Evolutionary conservation across 2,329 filamentous ascomycete species (phyloP).

Genomic region (Furcasterigmium furcatum): DNA sequence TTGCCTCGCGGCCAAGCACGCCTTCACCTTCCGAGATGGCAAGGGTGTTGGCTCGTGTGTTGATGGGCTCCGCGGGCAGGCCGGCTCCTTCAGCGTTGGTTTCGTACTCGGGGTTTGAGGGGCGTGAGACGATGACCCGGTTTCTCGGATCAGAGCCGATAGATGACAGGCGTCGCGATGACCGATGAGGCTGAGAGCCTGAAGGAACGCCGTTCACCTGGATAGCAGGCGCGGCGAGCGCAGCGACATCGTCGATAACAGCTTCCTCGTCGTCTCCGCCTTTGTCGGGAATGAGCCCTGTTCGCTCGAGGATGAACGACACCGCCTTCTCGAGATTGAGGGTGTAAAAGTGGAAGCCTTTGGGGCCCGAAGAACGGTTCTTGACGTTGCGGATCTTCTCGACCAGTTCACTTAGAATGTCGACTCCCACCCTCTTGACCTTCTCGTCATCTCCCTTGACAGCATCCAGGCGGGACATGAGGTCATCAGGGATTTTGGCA

Average conservation of each 20-base stretch:
- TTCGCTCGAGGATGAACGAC: slow-evolving; percentile 84
- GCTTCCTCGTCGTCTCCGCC: slow-evolving; percentile 51
- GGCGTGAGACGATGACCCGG: slow-evolving; percentile 74
- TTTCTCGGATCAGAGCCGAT: slow-evolving; percentile 85
- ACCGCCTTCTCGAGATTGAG: slow-evolving; percentile 95
- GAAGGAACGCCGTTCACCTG: slow-evolving; percentile 45
- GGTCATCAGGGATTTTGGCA: slow-evolving; percentile 69
- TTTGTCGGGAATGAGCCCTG: slow-evolving; percentile 71
- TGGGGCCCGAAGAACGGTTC: slow-evolving; percentile 52
- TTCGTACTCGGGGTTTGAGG: slow-evolving; percentile 63
- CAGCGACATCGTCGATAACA: slow-evolving; percentile 39
- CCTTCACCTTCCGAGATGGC: slow-evolving; percentile 95
- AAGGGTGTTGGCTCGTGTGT: slow-evolving; percentile 78
- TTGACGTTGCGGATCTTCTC: slow-evolving; percentile 69
- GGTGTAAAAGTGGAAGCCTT: slow-evolving; percentile 96
- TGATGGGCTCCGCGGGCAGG: slow-evolving; percentile 69
- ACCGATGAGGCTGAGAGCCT: slow-evolving; percentile 20
- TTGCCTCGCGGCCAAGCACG: slow-evolving; percentile 84
- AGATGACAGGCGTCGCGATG: slow-evolving; percentile 66
- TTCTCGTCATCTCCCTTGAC: slow-evolving; percentile 78
- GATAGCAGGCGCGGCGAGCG: slow-evolving; percentile 36
- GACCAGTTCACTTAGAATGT: slow-evolving; percentile 82
- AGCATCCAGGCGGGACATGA: slow-evolving; percentile 67
- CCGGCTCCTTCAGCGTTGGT: slow-evolving; percentile 74
- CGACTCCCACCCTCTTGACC: slow-evolving; percentile 76